Evolutionary conservation across 306 rosid species (phyloP).

Genomic region (Abrus precatorius): DNA sequence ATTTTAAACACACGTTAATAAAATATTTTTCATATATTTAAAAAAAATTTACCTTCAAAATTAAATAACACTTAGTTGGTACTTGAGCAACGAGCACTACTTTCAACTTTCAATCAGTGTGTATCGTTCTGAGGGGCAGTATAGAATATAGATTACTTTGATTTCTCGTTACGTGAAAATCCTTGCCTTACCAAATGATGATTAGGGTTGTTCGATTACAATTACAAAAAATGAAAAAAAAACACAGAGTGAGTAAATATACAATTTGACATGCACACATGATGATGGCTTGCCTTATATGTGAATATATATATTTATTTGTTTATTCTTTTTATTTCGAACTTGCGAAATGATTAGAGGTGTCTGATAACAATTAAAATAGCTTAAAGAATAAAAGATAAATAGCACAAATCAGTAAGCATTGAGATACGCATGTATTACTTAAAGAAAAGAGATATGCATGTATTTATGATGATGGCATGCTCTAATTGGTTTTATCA

Average conservation of each 20-base stretch:
- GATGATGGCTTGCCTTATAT: constrained; percentile 36
- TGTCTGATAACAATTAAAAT: constrained; percentile 36
- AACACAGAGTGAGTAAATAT: background rate
- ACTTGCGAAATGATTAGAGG: constrained; percentile 49
- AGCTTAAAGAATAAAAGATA: constrained; percentile 2
- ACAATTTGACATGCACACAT: constrained; percentile 37
- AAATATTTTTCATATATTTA: background rate
- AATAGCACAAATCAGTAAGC: constrained; percentile 40
- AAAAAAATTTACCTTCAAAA: background rate
- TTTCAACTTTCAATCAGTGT: constrained; percentile 21
- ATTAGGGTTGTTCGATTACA: constrained; percentile 21
- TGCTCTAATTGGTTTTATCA: constrained; percentile 32
- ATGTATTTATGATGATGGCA: constrained; percentile 50
- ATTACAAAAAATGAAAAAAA: background rate
- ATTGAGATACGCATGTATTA: constrained; percentile 47
- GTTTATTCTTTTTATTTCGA: background rate
- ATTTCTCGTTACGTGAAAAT: constrained; percentile 37
- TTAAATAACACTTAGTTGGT: constrained; percentile 7
- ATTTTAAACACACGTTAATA: no score
- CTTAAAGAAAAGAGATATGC: constrained; percentile 12
- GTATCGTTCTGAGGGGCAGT: constrained; percentile 20
- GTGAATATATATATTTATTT: background rate
- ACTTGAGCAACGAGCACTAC: constrained; percentile 4
- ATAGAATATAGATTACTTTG: background rate
- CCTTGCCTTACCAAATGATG: constrained; percentile 19